Evolutionary conservation across 345 rosid genomes (phyloP), one percentile per base, ranked within the genome.

Genomic region (Aethionema arabicum): DNA sequence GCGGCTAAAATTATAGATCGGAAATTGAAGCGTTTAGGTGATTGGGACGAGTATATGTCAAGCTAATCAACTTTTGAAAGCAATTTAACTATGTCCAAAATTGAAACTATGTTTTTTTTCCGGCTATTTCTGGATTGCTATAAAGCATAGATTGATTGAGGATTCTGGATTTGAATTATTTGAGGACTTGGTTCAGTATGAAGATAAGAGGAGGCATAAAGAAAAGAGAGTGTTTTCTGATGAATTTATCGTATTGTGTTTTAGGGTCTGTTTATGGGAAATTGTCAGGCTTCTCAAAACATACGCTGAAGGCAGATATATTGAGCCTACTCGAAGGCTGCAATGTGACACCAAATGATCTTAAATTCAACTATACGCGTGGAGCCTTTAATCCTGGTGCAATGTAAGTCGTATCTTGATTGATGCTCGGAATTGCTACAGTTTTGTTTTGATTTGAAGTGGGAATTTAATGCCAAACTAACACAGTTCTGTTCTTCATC

Each of bases 281-380:
- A 33, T 49, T 91, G 51, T 36, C 6, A 14, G 91, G 91, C n/a
- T 8, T 50, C 27, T 44, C 79, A 3, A 85, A 43, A 57, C 58
- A 63, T 53, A 76, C 89, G 7, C 32, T 85, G 86, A 87, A 72
- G 79, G 78, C 72, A 12, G 98, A 91, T 70, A 39, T 87, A 56
- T 49, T 87, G 60, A 78, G 67, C 71, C 10, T 85, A 71, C 81
- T 91, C 4, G 87, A 81, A 11, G 91, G 82, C 29, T 73, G 75
- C 72, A 71, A 75, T 13, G 75, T 91, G 77, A 77, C 75, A 37
- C 54, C 52, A 0, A 79, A 80, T 50, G 93, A 87, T 58, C 69
- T 91, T 56, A 91, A 75, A 69, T 65, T 85, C 68, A 52, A 41
- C 82, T 86, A 85, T 68, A 56, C 31, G 12, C 75, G 70, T 45